Evolutionary conservation across 106 monocot species (phyloP).

Genomic region (Alisma plantagoaquatica): DNA sequence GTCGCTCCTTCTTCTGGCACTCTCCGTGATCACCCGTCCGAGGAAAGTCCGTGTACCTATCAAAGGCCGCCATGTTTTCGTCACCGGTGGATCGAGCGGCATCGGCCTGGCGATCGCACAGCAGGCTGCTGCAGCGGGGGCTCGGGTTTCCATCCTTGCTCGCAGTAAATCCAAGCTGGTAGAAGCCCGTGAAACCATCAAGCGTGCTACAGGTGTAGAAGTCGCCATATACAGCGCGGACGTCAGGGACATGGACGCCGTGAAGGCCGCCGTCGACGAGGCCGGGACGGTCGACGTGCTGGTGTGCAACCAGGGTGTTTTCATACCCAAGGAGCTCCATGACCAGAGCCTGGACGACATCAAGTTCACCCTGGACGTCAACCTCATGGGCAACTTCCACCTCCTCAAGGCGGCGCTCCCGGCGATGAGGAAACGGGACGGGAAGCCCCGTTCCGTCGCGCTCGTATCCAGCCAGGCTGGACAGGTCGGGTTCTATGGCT

Average conservation of each 20-base stretch:
- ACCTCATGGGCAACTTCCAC: slow-evolving; percentile 64
- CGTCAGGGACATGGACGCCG: slow-evolving; percentile 48
- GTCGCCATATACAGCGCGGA: slow-evolving; percentile 36
- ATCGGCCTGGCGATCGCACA: slow-evolving; percentile 57
- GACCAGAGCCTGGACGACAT: slow-evolving; percentile 40
- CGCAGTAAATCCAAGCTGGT: slow-evolving; percentile 27
- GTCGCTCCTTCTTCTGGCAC: too few species aligned
- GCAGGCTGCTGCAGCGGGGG: slow-evolving; percentile 29
- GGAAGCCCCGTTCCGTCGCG: slow-evolving; percentile 39
- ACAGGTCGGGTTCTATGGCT: slow-evolving; percentile 1
- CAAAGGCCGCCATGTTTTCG: slow-evolving; percentile 55
- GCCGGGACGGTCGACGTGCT: slow-evolving; percentile 60
- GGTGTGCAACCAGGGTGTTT: slow-evolving; percentile 60
- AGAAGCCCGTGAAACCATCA: slow-evolving; percentile 38
- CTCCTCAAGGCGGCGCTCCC: slow-evolving; percentile 70
- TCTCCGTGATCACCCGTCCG: too few species aligned
- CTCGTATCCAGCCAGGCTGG: slow-evolving; percentile 50
- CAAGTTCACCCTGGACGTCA: slow-evolving; percentile 49
- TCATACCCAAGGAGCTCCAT: slow-evolving; percentile 45
- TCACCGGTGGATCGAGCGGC: slow-evolving; percentile 72
- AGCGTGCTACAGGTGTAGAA: slow-evolving; percentile 40
- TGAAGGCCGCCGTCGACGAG: slow-evolving; percentile 33
- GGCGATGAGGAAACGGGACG: slow-evolving; percentile 34
- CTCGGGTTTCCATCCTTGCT: slow-evolving; percentile 68
- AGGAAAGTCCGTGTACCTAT: slow-evolving; percentile 33